These are phyloP conservation scores for Aspergillus neoniger DNA, from an alignment of 2,329 filamentous ascomycete species.

Conservation along the genomic window DNA sequence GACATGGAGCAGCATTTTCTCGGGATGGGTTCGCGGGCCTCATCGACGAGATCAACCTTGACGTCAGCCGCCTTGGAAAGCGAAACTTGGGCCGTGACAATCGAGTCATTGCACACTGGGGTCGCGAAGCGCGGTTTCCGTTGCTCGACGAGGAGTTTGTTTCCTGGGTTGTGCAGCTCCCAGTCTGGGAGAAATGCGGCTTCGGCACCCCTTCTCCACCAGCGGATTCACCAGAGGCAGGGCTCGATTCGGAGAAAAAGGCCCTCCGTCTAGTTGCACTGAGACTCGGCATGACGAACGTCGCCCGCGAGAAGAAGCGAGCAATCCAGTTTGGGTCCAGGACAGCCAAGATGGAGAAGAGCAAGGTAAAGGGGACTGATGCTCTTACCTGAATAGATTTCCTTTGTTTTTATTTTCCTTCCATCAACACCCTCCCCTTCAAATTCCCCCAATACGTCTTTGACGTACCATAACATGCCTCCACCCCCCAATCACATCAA, in stretches of 20 bases:
- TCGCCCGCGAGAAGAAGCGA: constrained; percentile 87
- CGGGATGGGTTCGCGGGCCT: constrained; percentile 70
- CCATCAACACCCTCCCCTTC: not conserved
- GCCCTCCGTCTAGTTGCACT: constrained; percentile 75
- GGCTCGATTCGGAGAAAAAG: constrained; percentile 76
- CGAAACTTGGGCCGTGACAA: constrained; percentile 96
- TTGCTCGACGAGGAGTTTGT: constrained; percentile 87
- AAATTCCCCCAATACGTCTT: not conserved
- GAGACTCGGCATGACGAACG: constrained; percentile 68
- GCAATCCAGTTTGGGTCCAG: constrained; percentile 84
- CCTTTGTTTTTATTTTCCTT: not conserved
- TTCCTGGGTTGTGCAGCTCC: constrained; percentile 71
- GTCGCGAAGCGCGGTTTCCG: constrained; percentile 84
- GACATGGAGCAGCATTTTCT: constrained; percentile 76
- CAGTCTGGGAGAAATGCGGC: constrained; percentile 84
- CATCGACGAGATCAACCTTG: constrained; percentile 78
- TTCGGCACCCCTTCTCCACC: constrained; percentile 59
- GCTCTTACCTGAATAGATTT: constrained; percentile 38
- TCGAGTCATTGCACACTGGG: constrained; percentile 84
- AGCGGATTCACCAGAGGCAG: constrained; percentile 18
- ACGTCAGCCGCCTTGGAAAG: constrained; percentile 82
- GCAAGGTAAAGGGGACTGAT: constrained; percentile 68
- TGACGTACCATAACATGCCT: not conserved
- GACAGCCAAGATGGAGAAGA: constrained; percentile 76
- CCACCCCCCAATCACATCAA: not conserved